These are phyloP conservation scores for Fusarium caatingaense DNA, from an alignment of 2,329 filamentous ascomycete species.

Conservation along the genomic window DNA sequence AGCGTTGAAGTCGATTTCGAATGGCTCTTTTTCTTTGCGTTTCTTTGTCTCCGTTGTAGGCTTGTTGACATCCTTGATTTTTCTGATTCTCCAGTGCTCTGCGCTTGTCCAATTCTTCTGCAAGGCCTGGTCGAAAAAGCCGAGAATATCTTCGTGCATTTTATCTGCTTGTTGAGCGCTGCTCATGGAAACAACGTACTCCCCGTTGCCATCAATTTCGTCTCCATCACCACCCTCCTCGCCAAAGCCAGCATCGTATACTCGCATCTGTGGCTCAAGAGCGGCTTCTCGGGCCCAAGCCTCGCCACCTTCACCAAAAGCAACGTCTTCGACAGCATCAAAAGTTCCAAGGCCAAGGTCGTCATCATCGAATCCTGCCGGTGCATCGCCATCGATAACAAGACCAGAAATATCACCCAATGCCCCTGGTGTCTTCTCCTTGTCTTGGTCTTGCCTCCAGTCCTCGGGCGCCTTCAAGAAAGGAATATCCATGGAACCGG, in stretches of 20 bases:
- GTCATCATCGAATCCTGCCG: conserved; percentile 77
- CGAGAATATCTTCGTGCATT: conserved; percentile 92
- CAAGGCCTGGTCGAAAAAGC: conserved; percentile 95
- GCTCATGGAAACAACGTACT: conserved; percentile 84
- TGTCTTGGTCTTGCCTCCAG: conserved; percentile 78
- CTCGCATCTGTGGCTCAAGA: conserved; percentile 84
- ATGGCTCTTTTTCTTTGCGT: conserved; percentile 95
- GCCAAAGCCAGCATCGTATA: conserved; percentile 74
- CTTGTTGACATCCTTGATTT: conserved; percentile 84
- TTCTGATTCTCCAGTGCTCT: conserved; percentile 98
- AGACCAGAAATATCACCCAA: conserved; percentile 79
- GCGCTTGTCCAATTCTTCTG: conserved; percentile 98
- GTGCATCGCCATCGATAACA: conserved; percentile 88
- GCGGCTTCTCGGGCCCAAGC: conserved; percentile 94
- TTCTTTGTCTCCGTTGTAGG: conserved; percentile 69
- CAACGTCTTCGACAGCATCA: conserved; percentile 77
- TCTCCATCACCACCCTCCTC: conserved; percentile 60
- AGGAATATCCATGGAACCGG: conserved; percentile 87
- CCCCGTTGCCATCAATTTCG: conserved; percentile 67
- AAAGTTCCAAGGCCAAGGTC: conserved; percentile 79
- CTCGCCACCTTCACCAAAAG: conserved; percentile 95
- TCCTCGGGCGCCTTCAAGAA: conserved; percentile 91
- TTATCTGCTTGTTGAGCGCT: conserved; percentile 72
- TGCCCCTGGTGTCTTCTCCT: conserved; percentile 65
- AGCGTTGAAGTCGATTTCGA: conserved; percentile 89